Evolutionary conservation across 257 asterid species (phyloP).

Genomic region (Solanum chilense): DNA sequence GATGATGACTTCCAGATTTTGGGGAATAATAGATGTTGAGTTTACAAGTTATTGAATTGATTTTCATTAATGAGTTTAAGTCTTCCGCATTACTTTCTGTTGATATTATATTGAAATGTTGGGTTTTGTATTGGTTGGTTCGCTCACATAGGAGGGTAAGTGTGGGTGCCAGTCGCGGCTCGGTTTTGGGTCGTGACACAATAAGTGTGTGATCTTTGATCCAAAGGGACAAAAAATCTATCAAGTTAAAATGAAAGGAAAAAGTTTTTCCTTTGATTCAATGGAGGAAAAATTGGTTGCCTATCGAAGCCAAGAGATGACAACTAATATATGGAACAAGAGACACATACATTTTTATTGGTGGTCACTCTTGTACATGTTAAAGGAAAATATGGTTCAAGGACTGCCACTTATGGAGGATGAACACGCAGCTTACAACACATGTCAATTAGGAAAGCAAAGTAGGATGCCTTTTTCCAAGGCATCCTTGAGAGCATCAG

Average conservation of each 20-base stretch:
- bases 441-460: not conserved
- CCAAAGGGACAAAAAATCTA: no score
- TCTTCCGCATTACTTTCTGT: no score
- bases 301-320: not conserved
- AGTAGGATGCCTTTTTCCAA: not conserved
- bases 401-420: not conserved
- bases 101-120: no score
- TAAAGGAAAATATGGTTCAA: not conserved
- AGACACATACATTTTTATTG: not conserved
- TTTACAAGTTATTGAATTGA: no score
- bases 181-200: no score
- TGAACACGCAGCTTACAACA: not conserved
- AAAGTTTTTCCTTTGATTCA: not conserved
- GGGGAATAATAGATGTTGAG: no score
- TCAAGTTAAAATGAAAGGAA: not conserved
- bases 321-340: no score
- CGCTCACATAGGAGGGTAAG: no score
- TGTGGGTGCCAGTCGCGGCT: no score
- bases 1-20: no score
- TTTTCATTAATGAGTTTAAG: no score
- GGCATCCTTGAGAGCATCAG: not conserved
- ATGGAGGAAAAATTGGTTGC: not conserved
- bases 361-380: fast-evolving
- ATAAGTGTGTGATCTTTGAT: not conserved
- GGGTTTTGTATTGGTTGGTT: no score